Conservation (phyloP, 2,329 filamentous ascomycete species). For the Colletotrichum falcatum region DNA sequence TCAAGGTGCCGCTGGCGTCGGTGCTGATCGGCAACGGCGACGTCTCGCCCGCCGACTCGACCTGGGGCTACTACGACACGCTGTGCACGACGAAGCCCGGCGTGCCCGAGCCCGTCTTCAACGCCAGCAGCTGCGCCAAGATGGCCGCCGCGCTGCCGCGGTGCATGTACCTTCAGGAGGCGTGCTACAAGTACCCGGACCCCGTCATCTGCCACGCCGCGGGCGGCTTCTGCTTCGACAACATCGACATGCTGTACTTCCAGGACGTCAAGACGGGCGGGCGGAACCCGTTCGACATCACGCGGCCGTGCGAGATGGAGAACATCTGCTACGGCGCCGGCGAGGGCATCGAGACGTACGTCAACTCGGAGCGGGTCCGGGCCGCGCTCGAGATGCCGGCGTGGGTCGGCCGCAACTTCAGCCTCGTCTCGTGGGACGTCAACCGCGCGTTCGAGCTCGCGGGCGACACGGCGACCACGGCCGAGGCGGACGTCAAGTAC, state of each 20-base stretch:
- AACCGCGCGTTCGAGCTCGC: slow-evolving; percentile 40
- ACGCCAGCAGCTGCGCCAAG: slow-evolving; percentile 40
- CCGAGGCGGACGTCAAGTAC: slow-evolving; percentile 20
- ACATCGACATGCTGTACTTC: slow-evolving; percentile 55
- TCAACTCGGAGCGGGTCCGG: slow-evolving; percentile 43
- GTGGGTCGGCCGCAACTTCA: slow-evolving; percentile 24
- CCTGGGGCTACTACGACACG: slow-evolving; percentile 42
- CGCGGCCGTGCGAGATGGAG: slow-evolving; percentile 51
- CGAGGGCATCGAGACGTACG: slow-evolving; percentile 43
- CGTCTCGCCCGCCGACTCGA: slow-evolving; percentile 46
- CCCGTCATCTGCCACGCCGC: slow-evolving; percentile 55
- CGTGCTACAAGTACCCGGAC: slow-evolving; percentile 55
- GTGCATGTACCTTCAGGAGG: slow-evolving; percentile 54
- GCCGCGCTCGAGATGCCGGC: slow-evolving; percentile 42
- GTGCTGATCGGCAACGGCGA: slow-evolving; percentile 61
- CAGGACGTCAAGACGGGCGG: slow-evolving; percentile 53
- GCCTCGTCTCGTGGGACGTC: slow-evolving; percentile 24
- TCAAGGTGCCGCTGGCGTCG: slow-evolving; percentile 57
- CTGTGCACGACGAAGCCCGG: slow-evolving; percentile 42
- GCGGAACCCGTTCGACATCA: slow-evolving; percentile 59
- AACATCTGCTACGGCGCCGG: slow-evolving; percentile 53
- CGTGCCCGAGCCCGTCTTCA: slow-evolving; percentile 41
- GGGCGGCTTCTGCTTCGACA: slow-evolving; percentile 50
- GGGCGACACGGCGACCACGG: slow-evolving; percentile 36
- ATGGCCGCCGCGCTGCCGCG: slow-evolving; percentile 57